phyloP scores from a whole-genome alignment of 176 grass and related monocot genomes.

The Carex parvula region DNA sequence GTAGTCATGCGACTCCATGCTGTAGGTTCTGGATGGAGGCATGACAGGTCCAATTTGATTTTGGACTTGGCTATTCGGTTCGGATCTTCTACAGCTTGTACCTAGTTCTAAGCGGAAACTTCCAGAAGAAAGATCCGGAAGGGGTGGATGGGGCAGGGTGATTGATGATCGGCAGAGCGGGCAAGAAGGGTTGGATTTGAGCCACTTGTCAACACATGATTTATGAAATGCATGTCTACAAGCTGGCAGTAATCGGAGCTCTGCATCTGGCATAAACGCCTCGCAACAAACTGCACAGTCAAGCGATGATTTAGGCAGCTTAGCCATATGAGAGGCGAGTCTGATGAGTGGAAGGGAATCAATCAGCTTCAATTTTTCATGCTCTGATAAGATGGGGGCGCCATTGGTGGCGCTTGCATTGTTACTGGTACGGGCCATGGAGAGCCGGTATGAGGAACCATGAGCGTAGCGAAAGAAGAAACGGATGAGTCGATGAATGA shows the following conservation, averaged over 20 bases:
- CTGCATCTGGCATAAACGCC: conserved; percentile 48
- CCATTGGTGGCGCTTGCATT: background rate
- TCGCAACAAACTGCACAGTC: conserved; percentile 92
- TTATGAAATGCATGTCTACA: conserved; percentile 89
- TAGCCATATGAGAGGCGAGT: conserved; percentile 42
- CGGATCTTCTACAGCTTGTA: conserved; percentile 53
- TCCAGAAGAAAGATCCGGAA: conserved; percentile 38
- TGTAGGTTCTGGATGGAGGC: conserved; percentile 30
- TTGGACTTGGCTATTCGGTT: conserved; percentile 21
- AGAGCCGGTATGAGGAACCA: conserved; percentile 1
- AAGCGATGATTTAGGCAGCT: conserved; percentile 45
- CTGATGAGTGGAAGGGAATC: conserved; percentile 68
- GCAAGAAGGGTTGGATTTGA: conserved; percentile 59
- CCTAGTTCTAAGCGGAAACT: conserved; percentile 76
- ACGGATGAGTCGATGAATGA: conserved; percentile 18
- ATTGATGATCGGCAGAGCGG: conserved; percentile 85
- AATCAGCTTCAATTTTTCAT: conserved; percentile 41
- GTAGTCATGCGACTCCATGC: conserved; percentile 53
- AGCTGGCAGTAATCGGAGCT: conserved; percentile 74
- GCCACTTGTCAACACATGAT: conserved; percentile 70
- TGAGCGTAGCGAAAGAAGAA: background rate
- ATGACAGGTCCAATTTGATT: conserved; percentile 16
- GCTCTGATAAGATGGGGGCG: background rate
- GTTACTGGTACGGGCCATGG: background rate
- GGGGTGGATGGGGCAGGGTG: conserved; percentile 49